These are phyloP conservation scores for Hypomontagnella monticulosa DNA, from an alignment of 495 filamentous ascomycete genomes.

Conservation along the genomic window DNA sequence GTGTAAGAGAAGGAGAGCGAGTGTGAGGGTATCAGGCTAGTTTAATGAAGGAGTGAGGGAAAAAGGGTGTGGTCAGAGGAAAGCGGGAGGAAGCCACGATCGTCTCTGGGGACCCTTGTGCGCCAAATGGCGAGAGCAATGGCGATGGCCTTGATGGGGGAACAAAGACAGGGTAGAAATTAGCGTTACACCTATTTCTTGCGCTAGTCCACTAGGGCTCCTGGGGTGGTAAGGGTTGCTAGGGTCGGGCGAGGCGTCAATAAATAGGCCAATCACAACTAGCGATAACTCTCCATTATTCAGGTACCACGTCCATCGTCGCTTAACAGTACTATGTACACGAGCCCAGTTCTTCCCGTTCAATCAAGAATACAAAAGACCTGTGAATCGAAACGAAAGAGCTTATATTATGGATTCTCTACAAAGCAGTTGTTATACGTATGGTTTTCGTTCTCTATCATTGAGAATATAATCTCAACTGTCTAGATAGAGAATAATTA, in stretches of 20 bases:
- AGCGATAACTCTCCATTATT: conserved; percentile 23
- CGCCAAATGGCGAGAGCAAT: conserved; percentile 36
- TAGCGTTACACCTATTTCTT: conserved; percentile 32
- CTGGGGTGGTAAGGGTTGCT: conserved; percentile 4
- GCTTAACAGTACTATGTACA: conserved; percentile 7
- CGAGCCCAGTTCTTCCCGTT: conserved; percentile 2
- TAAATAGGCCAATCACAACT: conserved; percentile 29
- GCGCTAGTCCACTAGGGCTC: conserved; percentile 25
- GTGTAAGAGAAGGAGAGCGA: conserved; percentile 19
- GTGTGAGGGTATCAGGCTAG: conserved; percentile 33
- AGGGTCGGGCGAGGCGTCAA: conserved; percentile 28
- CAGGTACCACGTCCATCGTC: background rate
- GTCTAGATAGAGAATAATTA: no score
- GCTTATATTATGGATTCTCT: background rate
- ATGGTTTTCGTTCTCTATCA: no score
- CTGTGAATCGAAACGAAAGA: background rate
- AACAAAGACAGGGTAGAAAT: conserved; percentile 33
- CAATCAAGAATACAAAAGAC: conserved; percentile 3
- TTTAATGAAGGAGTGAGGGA: conserved; percentile 43
- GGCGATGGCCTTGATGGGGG: conserved; percentile 23
- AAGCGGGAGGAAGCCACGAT: conserved; percentile 36
- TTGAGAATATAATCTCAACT: no score
- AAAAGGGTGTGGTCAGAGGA: conserved; percentile 31
- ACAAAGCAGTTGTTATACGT: no score
- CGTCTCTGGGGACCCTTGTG: conserved; percentile 32